phyloP scores from a whole-genome alignment of 768 basidiomycete species.

The Podaxis pistillaris region DNA sequence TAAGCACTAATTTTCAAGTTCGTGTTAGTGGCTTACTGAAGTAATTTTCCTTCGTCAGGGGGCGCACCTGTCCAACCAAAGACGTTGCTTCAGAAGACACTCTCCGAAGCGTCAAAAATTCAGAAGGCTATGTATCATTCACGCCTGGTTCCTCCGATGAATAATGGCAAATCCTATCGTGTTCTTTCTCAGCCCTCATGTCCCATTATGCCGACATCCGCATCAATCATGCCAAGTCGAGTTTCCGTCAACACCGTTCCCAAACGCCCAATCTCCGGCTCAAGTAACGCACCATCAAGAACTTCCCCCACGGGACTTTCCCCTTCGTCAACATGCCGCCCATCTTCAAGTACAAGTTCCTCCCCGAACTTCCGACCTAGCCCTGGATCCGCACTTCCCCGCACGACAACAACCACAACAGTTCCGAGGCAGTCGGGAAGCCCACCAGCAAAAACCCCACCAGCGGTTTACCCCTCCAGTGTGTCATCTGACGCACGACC shows the following conservation, averaged over 20 bases:
- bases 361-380: not conserved
- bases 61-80: conserved; percentile 46
- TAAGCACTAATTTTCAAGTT: conserved; percentile 31
- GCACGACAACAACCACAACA: not conserved
- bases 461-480: conserved; percentile 18
- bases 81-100: conserved; percentile 76
- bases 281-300: conserved; percentile 16
- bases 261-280: conserved; percentile 29
- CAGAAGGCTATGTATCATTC: conserved; percentile 59
- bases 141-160: conserved; percentile 55
- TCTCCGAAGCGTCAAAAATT: conserved; percentile 64
- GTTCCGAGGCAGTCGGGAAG: conserved; percentile 4
- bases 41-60: conserved; percentile 29
- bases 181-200: conserved; percentile 35
- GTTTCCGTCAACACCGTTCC: conserved; percentile 52
- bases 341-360: conserved; percentile 10
- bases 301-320: conserved; percentile 13
- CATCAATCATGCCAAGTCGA: conserved; percentile 35
- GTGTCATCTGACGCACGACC: conserved; percentile 27
- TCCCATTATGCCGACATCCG: conserved; percentile 32
- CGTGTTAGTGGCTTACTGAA: conserved; percentile 19
- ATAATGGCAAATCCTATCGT: conserved; percentile 41
- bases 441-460: not conserved
- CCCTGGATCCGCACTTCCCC: not conserved
- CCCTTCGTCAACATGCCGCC: conserved; percentile 14